Percentiles rank a stretch among this genome's conserved stretches.
phyloP scores from a whole-genome alignment of 2,329 filamentous ascomycete species.

The Nothopassalora personata region DNA sequence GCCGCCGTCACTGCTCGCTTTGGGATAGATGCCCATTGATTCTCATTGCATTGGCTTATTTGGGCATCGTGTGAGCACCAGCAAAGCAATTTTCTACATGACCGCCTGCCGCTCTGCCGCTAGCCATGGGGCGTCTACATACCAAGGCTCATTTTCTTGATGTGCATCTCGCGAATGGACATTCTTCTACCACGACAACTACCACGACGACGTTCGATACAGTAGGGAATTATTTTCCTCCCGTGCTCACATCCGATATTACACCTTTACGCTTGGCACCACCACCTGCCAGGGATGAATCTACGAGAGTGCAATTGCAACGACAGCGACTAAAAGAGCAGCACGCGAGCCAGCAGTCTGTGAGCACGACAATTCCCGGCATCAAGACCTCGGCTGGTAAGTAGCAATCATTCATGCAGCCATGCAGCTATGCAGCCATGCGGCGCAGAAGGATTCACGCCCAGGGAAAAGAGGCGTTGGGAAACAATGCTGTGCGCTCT shows the following conservation, averaged over 20 bases:
- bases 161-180: conserved; percentile 19
- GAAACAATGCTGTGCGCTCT: neutral
- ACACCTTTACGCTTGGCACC: conserved; percentile 18
- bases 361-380: conserved; percentile 30
- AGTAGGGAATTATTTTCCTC: conserved; percentile 5
- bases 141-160: conserved; percentile 20
- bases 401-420: conserved; percentile 8
- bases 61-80: conserved; percentile 1
- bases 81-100: neutral
- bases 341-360: conserved; percentile 17
- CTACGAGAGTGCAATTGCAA: conserved; percentile 29
- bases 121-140: conserved; percentile 18
- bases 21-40: neutral
- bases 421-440: neutral
- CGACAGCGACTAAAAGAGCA: conserved; percentile 25
- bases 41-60: neutral
- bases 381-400: conserved; percentile 34
- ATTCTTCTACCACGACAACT: conserved; percentile 9
- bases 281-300: conserved; percentile 18
- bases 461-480: neutral
- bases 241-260: conserved; percentile 5
- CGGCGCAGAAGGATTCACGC: neutral
- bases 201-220: conserved; percentile 10
- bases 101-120: conserved; percentile 2
- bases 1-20: neutral